Conservation (phyloP, 352 stramenopile species). For the Globisporangium rhizosaccharum region DNA sequence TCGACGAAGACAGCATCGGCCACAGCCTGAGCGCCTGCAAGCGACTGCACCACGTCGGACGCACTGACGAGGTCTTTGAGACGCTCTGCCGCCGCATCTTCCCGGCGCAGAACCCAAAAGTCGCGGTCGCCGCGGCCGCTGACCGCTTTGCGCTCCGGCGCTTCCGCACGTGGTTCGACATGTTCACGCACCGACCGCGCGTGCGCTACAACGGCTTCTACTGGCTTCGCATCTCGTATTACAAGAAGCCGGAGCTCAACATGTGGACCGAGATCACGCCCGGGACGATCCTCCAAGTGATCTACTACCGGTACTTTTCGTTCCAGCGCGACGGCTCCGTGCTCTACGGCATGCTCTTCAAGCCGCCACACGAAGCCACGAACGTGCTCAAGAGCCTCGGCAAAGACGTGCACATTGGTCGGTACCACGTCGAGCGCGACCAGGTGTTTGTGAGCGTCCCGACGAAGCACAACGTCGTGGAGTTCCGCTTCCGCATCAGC, state of each 20-base stretch:
- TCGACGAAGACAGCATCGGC: slow-evolving; percentile 74
- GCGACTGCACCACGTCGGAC: slow-evolving; percentile 42
- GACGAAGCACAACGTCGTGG: slow-evolving; percentile 61
- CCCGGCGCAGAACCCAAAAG: slow-evolving; percentile 43
- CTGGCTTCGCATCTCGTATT: slow-evolving; percentile 71
- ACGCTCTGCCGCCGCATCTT: slow-evolving; percentile 68
- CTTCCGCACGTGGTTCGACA: slow-evolving; percentile 66
- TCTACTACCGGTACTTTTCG: slow-evolving; percentile 83
- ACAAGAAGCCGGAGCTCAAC: slow-evolving; percentile 83
- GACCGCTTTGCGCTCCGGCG: slow-evolving; percentile 59
- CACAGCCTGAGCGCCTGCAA: slow-evolving; percentile 48
- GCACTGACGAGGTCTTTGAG: slow-evolving; percentile 58
- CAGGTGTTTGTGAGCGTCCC: slow-evolving; percentile 63
- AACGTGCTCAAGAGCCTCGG: slow-evolving; percentile 18
- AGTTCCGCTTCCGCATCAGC: slow-evolving; percentile 61
- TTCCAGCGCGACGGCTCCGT: slow-evolving; percentile 72
- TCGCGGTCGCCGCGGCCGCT: slow-evolving; percentile 28
- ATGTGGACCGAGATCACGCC: slow-evolving; percentile 74
- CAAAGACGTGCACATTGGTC: slow-evolving; percentile 48
- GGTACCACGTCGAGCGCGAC: slow-evolving; percentile 61
- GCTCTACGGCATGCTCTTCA: slow-evolving; percentile 77
- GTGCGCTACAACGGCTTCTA: slow-evolving; percentile 83
- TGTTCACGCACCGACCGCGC: slow-evolving; percentile 60
- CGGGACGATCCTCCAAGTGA: slow-evolving; percentile 68
- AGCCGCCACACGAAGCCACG: slow-evolving; percentile 49